These are phyloP conservation scores for Musa schizocarpa DNA, from an alignment of 176 grass and related monocot genomes.

Conservation along the genomic window DNA sequence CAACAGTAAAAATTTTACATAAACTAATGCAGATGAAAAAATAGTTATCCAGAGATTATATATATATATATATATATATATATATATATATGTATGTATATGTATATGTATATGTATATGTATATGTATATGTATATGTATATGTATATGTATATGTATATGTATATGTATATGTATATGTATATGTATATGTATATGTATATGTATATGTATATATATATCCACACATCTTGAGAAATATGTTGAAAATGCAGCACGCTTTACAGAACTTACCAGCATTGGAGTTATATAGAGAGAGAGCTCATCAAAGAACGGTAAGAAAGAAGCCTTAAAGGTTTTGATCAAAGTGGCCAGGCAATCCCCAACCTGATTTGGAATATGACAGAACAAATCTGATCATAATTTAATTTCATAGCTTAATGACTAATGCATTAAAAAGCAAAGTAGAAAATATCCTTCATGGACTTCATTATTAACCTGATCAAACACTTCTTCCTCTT, in stretches of 20 bases:
- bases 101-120: too few relatives aligned
- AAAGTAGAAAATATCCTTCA: background rate
- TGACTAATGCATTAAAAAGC: background rate
- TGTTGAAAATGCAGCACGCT: background rate
- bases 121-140: too few relatives aligned
- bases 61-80: background rate
- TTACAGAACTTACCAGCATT: conserved; percentile 66
- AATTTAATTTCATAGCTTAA: background rate
- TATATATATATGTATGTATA: background rate
- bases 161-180: too few relatives aligned
- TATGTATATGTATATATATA: background rate
- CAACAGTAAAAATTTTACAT: background rate
- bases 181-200: too few relatives aligned
- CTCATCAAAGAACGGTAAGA: conserved; percentile 94
- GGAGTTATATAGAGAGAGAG: conserved; percentile 89
- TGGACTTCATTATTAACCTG: conserved; percentile 36
- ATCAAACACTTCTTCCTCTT: conserved; percentile 99
- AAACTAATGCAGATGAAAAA: too few relatives aligned
- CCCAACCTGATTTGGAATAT: conserved; percentile 43
- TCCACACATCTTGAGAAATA: background rate
- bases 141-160: too few relatives aligned
- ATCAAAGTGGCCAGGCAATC: conserved; percentile 96
- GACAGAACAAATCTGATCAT: conserved; percentile 7
- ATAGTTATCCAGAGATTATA: background rate
- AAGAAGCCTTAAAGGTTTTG: conserved; percentile 89